A percentile compares a stretch with the other conserved stretches of the same genome.
Evolutionary conservation across 208 protist species (phyloP).

Genomic region (Trichomonas gallinae): DNA sequence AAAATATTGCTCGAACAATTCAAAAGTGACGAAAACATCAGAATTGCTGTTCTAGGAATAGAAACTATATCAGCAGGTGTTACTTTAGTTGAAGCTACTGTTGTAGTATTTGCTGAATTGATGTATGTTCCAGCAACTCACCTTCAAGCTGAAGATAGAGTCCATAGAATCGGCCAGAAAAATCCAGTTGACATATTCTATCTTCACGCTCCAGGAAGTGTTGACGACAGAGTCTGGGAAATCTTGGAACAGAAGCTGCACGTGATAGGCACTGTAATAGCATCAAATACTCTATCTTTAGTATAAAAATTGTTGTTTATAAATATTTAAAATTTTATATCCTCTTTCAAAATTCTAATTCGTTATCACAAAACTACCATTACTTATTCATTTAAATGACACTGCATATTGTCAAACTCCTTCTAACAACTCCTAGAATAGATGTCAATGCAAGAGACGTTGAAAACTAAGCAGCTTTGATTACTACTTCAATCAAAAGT

Average conservation of each 20-base stretch:
- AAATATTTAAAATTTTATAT: too few relatives aligned
- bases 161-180: background rate
- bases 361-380: too few relatives aligned
- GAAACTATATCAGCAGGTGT: constrained; percentile 23
- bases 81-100: constrained; percentile 40
- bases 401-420: too few relatives aligned
- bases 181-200: background rate
- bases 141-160: constrained; percentile 42
- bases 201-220: background rate
- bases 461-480: too few relatives aligned
- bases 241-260: background rate
- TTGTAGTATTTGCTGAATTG: constrained; percentile 48
- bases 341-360: too few relatives aligned
- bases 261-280: background rate
- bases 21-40: background rate
- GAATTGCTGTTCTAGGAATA: constrained; percentile 24
- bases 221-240: constrained; percentile 1
- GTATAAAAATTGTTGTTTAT: background rate
- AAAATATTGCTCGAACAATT: background rate
- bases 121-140: constrained; percentile 41
- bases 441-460: too few relatives aligned
- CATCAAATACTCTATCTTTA: background rate
- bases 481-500: too few relatives aligned
- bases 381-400: too few relatives aligned
- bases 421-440: too few relatives aligned